A percentile compares a stretch with the other conserved stretches of the same genome.
phyloP scores from a whole-genome alignment of 1,284 basidiomycete genomes.

The Porogramme epimiltina region DNA sequence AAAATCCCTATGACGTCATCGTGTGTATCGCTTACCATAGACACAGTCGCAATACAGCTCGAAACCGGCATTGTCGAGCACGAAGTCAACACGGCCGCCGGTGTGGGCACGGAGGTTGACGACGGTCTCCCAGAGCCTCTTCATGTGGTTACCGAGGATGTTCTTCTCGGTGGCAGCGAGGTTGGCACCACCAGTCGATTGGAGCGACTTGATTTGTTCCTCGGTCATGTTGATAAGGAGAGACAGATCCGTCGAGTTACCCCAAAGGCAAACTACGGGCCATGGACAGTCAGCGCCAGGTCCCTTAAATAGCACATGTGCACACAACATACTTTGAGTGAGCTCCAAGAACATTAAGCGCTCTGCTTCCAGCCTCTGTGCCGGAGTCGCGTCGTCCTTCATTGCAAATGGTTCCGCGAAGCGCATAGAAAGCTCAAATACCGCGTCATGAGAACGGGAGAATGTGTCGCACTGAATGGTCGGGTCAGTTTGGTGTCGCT shows the following conservation, averaged over 20 bases:
- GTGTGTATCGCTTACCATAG: conserved; percentile 76
- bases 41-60: conserved; percentile 97
- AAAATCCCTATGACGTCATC: neutral
- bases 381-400: conserved; percentile 52
- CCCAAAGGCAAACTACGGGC: conserved; percentile 86
- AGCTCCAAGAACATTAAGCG: conserved; percentile 93
- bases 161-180: conserved; percentile 97
- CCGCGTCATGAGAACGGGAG: conserved; percentile 88
- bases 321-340: conserved; percentile 76
- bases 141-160: conserved; percentile 85
- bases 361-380: conserved; percentile 74
- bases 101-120: conserved; percentile 69
- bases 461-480: conserved; percentile 86
- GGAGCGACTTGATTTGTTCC: conserved; percentile 97
- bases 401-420: conserved; percentile 87
- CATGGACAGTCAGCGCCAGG: neutral
- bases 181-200: conserved; percentile 94
- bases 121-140: conserved; percentile 82
- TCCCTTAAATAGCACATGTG: no score
- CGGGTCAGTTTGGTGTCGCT: neutral
- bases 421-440: conserved; percentile 93
- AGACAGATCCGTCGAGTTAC: conserved; percentile 96
- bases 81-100: conserved; percentile 86
- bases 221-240: conserved; percentile 98
- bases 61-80: conserved; percentile 90